Evolutionary conservation across 1,139 yeast species (phyloP), one percentile per base, ranked within the genome.

Genomic region (Arxiozyma heterogenica): DNA sequence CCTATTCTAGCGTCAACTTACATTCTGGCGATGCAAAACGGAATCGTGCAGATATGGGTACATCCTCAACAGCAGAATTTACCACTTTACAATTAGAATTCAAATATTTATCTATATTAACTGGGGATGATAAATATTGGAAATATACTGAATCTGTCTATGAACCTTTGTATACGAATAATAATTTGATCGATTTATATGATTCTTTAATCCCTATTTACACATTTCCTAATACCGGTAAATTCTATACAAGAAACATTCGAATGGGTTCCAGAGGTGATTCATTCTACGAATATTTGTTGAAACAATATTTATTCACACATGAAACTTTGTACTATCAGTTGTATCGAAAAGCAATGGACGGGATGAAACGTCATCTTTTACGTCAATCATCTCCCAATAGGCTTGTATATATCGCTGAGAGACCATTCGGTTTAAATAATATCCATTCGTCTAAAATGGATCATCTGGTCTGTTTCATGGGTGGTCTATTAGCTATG

Each of bases 381-480:
- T 73, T 86, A 15, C 73, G 76, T 25, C 73, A 76, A 25, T 83
- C 95, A 0, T 67, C 69, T 44, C 95, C 96, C 7, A 79, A 72
- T 59, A 79, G 78, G 2, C 73, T 86, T 46, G 78, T 85, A 0
- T 91, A 76, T 65, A 76, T 91, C 57, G 96, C 96, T 15, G 98
- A 91, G 69, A 76, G 82, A 52, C 88, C 85, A 27, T 62, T 70
- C 41, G 97, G 97, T 9, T 65, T 88, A 21, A 25, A 57, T 1
- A 71, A 69, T 17, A 83, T 84, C 0, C 72, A 74, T 1, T 80
- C 85, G n/a, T 73, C 82, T 21, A 90, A 89, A 68, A 89, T 91
- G 96, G 98, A 91, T 67, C 97, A 91, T 70, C 75, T 89, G 59
- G 97, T 89, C 23, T 91, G 98, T 69, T 90, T 89, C 72, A 83